These are phyloP conservation scores for Gloeostereum incarnatum DNA, from an alignment of 768 basidiomycete genomes.

Conservation along the genomic window DNA sequence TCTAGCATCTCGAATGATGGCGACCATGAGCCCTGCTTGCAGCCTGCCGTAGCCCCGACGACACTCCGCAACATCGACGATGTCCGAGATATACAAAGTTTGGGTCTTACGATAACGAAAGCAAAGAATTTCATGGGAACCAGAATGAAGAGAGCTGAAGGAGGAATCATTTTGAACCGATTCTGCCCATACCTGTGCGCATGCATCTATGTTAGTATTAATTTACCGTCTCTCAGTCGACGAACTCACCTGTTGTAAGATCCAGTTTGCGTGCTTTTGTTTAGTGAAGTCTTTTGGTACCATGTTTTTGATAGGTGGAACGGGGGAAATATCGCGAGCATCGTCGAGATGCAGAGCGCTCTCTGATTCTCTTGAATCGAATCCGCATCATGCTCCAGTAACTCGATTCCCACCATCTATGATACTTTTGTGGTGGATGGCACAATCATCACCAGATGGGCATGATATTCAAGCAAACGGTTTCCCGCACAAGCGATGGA, in stretches of 20 bases:
- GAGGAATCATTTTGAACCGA: constrained; percentile 6
- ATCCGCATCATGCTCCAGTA: background rate
- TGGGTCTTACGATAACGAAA: constrained; percentile 5
- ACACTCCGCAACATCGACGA: background rate
- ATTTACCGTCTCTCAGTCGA: too few species aligned
- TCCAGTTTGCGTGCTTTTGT: too few species aligned
- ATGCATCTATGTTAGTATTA: background rate
- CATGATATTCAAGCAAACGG: background rate
- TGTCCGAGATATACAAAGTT: constrained; percentile 6
- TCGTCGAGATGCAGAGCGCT: background rate
- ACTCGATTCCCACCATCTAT: background rate
- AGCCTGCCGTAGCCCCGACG: background rate
- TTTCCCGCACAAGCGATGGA: background rate
- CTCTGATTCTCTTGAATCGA: background rate
- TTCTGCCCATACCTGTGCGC: constrained; percentile 6
- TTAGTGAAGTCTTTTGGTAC: too few species aligned
- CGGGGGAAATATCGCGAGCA: background rate
- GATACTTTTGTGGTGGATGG: background rate
- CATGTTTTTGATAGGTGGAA: too few species aligned
- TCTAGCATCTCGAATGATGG: background rate
- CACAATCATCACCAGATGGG: background rate
- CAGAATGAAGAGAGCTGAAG: constrained; percentile 2
- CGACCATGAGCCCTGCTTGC: background rate
- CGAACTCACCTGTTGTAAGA: background rate
- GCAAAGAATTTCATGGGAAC: constrained; percentile 5